Evolutionary conservation across 305 asterid species (phyloP), one percentile per base, ranked within the genome.

Genomic region (Fraxinus nigra): DNA sequence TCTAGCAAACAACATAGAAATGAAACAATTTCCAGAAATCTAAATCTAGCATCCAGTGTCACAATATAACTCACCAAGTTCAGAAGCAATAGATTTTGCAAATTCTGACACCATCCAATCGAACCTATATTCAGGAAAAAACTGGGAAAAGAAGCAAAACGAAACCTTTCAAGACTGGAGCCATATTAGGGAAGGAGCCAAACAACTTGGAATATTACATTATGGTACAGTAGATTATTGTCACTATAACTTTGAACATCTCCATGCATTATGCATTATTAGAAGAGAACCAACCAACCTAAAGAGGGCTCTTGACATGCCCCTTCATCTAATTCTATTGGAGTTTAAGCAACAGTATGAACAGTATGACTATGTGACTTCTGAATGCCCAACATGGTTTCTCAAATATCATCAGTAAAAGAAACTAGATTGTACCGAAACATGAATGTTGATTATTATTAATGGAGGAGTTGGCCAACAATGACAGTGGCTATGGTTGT

Each of bases 61-160:
- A 74, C 7, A 32, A 73, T 75, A 54, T 77, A 34, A 86, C 96
- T 78, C 84, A 95, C 98, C 98, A 82, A 95, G 99, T 88, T 95
- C 99, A 78, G 88, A 86, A 87, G 93, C 88, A 86, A 95, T 90
- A 73, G 93, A 85, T 86, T 91, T 89, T n/a, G 90, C 87, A 84
- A 95, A 95, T 87, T 92, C 98, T 28, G 92, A 84, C 59, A 94
- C 92, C 89, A 95, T 80, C 95, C 98, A 95, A 83, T 90, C 85
- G 90, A 95, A 94, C 84, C 97, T 92, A 89, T 92, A 95, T 79
- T 91, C 98, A 13, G 97, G 99, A 72, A 93, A 94, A 79, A 92
- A 73, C 98, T 95, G 90, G 61, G 48, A 79, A 83, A 77, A 84
- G 77, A 83, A 82, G 85, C 51, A 87, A 85, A 67, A 38, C 61